Evolutionary conservation across 352 stramenopile species (phyloP), one percentile per base, ranked within the genome.

Genomic region (Elongisporangium anandrum): DNA sequence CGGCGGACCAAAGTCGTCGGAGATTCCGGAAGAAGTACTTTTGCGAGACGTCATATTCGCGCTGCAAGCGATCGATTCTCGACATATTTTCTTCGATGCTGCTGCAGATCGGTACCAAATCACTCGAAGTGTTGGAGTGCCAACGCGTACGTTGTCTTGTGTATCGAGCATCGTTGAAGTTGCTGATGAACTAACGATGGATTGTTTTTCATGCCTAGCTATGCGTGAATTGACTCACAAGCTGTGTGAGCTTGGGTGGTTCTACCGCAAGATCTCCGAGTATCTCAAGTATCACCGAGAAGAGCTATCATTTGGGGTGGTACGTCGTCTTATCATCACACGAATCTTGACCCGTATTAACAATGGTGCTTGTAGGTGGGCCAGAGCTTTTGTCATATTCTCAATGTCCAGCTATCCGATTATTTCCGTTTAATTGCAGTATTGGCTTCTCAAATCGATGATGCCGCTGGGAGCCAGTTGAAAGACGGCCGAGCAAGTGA

Each of bases 371-470:
- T 50, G 4, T 60, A 93, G 79, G 85, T 96, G 15, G 81, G 78
- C 0, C 89, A 96, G 64, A 95, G 87, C 59, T 97, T 98, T 63
- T 94, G 85, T 15, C 86, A 96, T 60, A 80, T 92, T 16, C 72
- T 98, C 10, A 92, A 97, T 58, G 81, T 90, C 16, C 89, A 98
- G 57, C 63, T 98, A n/a, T 89, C 77, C 1, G 88, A 96, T 56
- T 98, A 97, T 69, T 97, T 95, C 55, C 88, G 93, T 8, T 68
- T 98, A n/a, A 92, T 98, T 34, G 92, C 93, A 16, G 89, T 97
- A 3, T 61, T 98, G 29, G 84, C 92, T 20, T 73, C 90, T 10
- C 93, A 98, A 79, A 83, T 97, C 17, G 83, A 95, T 49, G 79
- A 91, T 20, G 83, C 94, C 50, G 83, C 78, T 2, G 84, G 85